phyloP scores from a whole-genome alignment of 306 rosid species.

The Astragalus glycyphyllos region DNA sequence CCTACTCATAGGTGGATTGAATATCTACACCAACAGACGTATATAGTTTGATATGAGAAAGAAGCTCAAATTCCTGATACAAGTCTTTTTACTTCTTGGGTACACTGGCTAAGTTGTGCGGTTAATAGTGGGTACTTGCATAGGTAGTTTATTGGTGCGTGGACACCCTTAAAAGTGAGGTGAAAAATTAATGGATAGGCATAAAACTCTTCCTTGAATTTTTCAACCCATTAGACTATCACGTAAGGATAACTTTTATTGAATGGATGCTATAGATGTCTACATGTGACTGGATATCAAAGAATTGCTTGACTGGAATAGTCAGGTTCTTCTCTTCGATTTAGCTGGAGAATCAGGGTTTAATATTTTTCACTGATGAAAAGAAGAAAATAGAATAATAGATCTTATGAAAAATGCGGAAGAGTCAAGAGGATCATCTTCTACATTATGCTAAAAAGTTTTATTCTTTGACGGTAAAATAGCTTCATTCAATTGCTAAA shows the following conservation, averaged over 20 bases:
- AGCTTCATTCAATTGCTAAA: too few relatives aligned
- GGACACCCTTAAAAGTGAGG: background rate
- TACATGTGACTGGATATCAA: slow-evolving; percentile 4
- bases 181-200: background rate
- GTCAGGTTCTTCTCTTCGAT: background rate
- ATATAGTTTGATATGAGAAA: slow-evolving; percentile 9
- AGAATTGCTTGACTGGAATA: slow-evolving; percentile 1
- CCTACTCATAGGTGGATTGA: background rate
- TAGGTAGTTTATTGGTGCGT: background rate
- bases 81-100: background rate
- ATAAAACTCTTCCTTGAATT: background rate
- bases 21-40: background rate
- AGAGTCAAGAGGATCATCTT: background rate
- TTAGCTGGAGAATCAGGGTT: background rate
- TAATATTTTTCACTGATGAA: background rate
- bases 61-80: background rate
- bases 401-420: background rate
- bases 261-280: slow-evolving; percentile 11
- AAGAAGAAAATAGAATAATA: background rate
- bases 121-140: slow-evolving; percentile 14
- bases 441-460: background rate
- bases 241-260: background rate
- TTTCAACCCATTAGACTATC: background rate
- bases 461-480: too few relatives aligned
- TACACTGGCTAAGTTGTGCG: slow-evolving; percentile 17